Conservation (phyloP, 331 rosid species). For the Saraca asoca region DNA sequence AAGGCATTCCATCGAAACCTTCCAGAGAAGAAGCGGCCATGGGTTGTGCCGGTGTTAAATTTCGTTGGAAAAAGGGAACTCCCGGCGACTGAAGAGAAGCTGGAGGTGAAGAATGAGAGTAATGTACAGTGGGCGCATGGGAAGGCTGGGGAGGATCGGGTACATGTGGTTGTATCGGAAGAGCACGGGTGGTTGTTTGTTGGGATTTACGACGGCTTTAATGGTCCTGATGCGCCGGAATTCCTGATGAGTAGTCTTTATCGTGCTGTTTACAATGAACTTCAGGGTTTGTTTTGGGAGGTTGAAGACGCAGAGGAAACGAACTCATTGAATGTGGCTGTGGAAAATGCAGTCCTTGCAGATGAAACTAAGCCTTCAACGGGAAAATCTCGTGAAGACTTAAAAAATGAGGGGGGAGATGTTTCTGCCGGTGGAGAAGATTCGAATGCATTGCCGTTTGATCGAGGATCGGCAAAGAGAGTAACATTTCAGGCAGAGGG, state of each 20-base stretch:
- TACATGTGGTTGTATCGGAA: conserved; percentile 89
- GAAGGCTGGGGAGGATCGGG: conserved; percentile 96
- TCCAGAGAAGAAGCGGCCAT: conserved; percentile 81
- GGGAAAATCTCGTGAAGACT: conserved; percentile 5
- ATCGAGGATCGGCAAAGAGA: conserved; percentile 49
- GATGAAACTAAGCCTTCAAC: conserved; percentile 35
- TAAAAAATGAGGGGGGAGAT: conserved; percentile 32
- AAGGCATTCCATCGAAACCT: conserved; percentile 70
- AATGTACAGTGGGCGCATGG: conserved; percentile 95
- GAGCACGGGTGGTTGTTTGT: conserved; percentile 95
- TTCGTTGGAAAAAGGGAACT: conserved; percentile 72
- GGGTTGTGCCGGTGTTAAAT: conserved; percentile 92
- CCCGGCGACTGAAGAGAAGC: conserved; percentile 48
- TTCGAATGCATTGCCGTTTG: conserved; percentile 35
- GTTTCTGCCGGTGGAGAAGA: conserved; percentile 28
- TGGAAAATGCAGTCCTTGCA: conserved; percentile 33
- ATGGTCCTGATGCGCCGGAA: conserved; percentile 96
- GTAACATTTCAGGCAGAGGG: conserved; percentile 72
- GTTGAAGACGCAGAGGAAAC: conserved; percentile 51
- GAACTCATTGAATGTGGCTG: conserved; percentile 37
- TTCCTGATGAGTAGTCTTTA: conserved; percentile 91
- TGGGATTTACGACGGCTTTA: conserved; percentile 92
- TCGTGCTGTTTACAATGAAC: conserved; percentile 81
- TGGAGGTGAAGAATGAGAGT: conserved; percentile 47
- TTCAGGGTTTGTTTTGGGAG: conserved; percentile 94